These are phyloP conservation scores for Phytophthora uliginosa DNA, from an alignment of 352 stramenopile genomes.

Conservation along the genomic window DNA sequence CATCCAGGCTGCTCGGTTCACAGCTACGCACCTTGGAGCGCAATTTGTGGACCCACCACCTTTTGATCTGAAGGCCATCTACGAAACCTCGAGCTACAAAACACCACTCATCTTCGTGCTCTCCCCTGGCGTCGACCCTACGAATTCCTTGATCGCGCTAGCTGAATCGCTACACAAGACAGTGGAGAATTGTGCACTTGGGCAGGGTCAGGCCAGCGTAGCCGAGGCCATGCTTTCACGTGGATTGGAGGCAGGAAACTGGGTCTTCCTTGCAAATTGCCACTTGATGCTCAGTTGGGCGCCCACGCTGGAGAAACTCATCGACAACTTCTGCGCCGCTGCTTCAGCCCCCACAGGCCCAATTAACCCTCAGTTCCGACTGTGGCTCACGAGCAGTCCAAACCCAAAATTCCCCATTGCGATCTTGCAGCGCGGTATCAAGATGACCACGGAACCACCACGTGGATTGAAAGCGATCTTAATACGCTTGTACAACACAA, in stretches of 20 bases:
- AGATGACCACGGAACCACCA: constrained; percentile 98
- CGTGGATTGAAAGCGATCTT: constrained; percentile 95
- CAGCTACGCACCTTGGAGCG: constrained; percentile 91
- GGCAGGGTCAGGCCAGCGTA: constrained; percentile 94
- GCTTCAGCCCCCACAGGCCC: constrained; percentile 37
- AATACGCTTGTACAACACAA: constrained; percentile 95
- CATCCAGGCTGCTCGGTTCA: constrained; percentile 94
- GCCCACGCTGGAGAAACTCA: constrained; percentile 95
- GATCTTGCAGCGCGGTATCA: constrained; percentile 96
- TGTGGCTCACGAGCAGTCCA: constrained; percentile 96
- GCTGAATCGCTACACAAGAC: constrained; percentile 84
- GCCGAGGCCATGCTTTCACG: constrained; percentile 92
- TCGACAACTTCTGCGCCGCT: constrained; percentile 88
- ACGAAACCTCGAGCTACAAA: constrained; percentile 87
- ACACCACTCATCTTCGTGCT: constrained; percentile 97
- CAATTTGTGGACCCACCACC: constrained; percentile 95
- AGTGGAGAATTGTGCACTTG: constrained; percentile 94
- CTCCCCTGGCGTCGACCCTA: constrained; percentile 96
- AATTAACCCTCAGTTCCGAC: constrained; percentile 91
- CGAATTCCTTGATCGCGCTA: constrained; percentile 92
- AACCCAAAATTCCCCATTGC: constrained; percentile 97
- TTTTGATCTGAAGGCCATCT: constrained; percentile 94
- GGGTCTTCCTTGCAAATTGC: constrained; percentile 97
- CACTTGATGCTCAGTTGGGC: constrained; percentile 98
- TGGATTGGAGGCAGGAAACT: constrained; percentile 89